Percentiles rank a stretch among this genome's conserved stretches.
Conservation (phyloP, 371 early-diverging fungal species). For the Mortierella polycephala region DNA sequence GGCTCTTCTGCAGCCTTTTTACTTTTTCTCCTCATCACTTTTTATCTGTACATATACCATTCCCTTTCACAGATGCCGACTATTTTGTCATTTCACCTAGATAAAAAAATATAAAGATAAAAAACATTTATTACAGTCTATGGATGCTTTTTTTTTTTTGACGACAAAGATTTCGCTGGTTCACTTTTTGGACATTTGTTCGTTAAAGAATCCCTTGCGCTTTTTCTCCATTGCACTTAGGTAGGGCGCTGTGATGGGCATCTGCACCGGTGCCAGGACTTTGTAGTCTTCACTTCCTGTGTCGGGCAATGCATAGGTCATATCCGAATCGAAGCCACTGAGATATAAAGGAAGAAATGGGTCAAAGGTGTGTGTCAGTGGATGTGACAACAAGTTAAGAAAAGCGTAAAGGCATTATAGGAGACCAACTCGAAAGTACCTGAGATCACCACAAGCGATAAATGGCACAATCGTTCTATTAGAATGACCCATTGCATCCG, state of each 20-base stretch:
- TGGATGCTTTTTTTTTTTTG: neutral
- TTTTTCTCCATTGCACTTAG: constrained; percentile 86
- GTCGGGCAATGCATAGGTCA: constrained; percentile 81
- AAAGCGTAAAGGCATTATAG: neutral
- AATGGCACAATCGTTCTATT: constrained; percentile 90
- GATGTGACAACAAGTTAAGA: no score
- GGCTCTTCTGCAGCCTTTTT: neutral
- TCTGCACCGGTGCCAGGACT: constrained; percentile 80
- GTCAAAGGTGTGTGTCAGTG: neutral
- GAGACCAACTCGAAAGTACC: constrained; percentile 54
- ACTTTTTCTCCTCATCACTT: neutral
- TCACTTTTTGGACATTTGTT: constrained; percentile 58
- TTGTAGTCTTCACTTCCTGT: constrained; percentile 60
- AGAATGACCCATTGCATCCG: constrained; percentile 74
- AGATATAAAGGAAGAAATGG: constrained; percentile 6
- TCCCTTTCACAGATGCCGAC: no score
- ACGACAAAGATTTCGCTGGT: neutral
- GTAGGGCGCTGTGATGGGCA: constrained; percentile 93
- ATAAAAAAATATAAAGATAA: no score
- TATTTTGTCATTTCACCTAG: no score
- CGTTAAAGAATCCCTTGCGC: constrained; percentile 77
- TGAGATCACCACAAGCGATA: constrained; percentile 91
- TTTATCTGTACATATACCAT: no score
- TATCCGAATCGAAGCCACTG: constrained; percentile 86
- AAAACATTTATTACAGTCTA: neutral